Conservation (phyloP, 495 filamentous ascomycete genomes). For the Hypomontagnella monticulosa region DNA sequence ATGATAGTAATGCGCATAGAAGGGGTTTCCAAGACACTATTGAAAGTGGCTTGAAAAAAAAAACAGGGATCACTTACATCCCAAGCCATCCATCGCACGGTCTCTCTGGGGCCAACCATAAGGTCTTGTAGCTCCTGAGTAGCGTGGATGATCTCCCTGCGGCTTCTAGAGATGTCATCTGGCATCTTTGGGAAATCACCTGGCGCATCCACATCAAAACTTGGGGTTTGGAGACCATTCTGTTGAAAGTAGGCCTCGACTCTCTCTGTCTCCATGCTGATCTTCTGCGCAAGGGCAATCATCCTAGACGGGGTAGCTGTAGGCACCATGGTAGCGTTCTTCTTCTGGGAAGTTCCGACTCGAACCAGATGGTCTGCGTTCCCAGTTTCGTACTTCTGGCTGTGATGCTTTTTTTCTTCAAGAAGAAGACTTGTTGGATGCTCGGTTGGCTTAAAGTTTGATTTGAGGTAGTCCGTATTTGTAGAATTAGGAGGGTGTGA, state of each 20-base stretch:
- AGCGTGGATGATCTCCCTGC: slow-evolving; percentile 51
- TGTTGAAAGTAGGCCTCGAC: slow-evolving; percentile 52
- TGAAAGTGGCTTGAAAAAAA: background rate
- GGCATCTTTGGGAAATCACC: slow-evolving; percentile 53
- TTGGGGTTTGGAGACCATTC: slow-evolving; percentile 49
- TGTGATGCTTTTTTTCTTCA: slow-evolving; percentile 22
- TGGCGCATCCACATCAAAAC: slow-evolving; percentile 51
- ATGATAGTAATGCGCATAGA: background rate
- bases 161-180: slow-evolving; percentile 48
- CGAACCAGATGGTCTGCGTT: slow-evolving; percentile 15
- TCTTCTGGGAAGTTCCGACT: background rate
- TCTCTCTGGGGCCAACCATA: slow-evolving; percentile 55
- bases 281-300: slow-evolving; percentile 50
- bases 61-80: slow-evolving; percentile 48
- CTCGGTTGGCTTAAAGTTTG: slow-evolving; percentile 33
- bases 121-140: slow-evolving; percentile 52
- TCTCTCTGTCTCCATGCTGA: slow-evolving; percentile 52
- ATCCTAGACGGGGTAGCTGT: slow-evolving; percentile 45
- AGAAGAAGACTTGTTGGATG: background rate
- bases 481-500: slow-evolving; percentile 27
- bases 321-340: background rate
- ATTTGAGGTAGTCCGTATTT: slow-evolving; percentile 46
- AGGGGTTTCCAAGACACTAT: background rate
- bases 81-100: slow-evolving; percentile 54
- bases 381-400: slow-evolving; percentile 8